phyloP scores from a whole-genome alignment of 371 early-diverging fungal species.

The Amoeboaphelidium protococcarum region DNA sequence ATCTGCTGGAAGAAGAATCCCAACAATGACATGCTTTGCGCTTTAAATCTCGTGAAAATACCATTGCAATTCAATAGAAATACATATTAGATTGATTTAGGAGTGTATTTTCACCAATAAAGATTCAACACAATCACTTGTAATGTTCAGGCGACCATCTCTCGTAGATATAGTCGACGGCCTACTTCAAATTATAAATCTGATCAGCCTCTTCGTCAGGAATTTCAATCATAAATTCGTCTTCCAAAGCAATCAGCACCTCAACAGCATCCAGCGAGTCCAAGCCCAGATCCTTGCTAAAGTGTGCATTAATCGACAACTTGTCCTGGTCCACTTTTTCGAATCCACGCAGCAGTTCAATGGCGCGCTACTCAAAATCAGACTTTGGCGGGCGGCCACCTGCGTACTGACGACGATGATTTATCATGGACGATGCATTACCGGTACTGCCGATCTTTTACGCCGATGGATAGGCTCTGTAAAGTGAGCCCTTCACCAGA shows the following conservation, averaged over 20 bases:
- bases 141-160: conserved; percentile 8
- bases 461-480: no score
- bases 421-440: no score
- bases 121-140: no score
- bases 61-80: no score
- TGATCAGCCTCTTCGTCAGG: conserved; percentile 89
- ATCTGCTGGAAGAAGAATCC: no score
- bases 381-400: not conserved
- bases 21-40: no score
- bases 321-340: conserved; percentile 72
- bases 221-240: conserved; percentile 91
- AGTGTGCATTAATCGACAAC: conserved; percentile 59
- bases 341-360: conserved; percentile 64
- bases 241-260: conserved; percentile 94
- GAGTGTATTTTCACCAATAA: no score
- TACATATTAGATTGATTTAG: no score
- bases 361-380: conserved; percentile 41
- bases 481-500: no score
- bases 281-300: conserved; percentile 72
- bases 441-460: no score
- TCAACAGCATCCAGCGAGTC: conserved; percentile 90
- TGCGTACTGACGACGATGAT: no score
- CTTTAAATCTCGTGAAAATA: no score
- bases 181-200: conserved; percentile 60
- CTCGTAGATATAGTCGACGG: conserved; percentile 53